Evolutionary conservation across 2,329 filamentous ascomycete species (phyloP), one percentile per base, ranked within the genome.

Genomic region (Diaporthe destruens): DNA sequence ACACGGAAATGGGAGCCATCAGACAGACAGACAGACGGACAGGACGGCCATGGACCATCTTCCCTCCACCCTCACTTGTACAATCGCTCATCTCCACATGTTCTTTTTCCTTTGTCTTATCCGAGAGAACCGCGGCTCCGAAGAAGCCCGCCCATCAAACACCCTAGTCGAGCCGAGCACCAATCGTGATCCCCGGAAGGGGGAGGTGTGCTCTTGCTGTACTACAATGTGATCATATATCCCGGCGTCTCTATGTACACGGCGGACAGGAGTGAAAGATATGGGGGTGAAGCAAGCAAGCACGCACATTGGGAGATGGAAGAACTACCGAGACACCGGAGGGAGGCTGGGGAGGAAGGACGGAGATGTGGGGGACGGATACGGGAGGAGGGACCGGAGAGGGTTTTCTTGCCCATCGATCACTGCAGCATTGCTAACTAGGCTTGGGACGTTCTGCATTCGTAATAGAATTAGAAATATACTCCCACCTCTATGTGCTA

Each of bases 401-500:
- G 6, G 34, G 34, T 9, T 5, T 29, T 39, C 20, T n/a, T n/a
- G n/a, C 20, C 39, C 25, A 66, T 57, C 20, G 49, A 63, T 65
- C 56, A 54, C 71, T 55, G 65, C 61, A 55, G 55, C 69, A 36
- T 47, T 56, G 63, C 69, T 68, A 63, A 69, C 55, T 55, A 29
- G 29, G 61, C 57, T 74, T 71, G 68, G 72, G 68, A 74, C 69
- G 72, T 72, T 72, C 69, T 44, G 54, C 56, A 70, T 70, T 70
- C 68, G 39, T 74, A 68, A 71, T 72, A 63, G 63, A 72, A 74
- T 74, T 66, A 66, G 61, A 68, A 69, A 71, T 55, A 71, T 49
- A 51, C 59, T 51, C 59, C 73, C 73, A 74, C 71, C 73, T 74
- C 71, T 71, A 74, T 71, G 67, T 57, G 56, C 56, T 49, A 71